Base-by-base conservation (phyloP, 306 rosid genomes). In the Glycyrrhiza uralensis region DNA sequence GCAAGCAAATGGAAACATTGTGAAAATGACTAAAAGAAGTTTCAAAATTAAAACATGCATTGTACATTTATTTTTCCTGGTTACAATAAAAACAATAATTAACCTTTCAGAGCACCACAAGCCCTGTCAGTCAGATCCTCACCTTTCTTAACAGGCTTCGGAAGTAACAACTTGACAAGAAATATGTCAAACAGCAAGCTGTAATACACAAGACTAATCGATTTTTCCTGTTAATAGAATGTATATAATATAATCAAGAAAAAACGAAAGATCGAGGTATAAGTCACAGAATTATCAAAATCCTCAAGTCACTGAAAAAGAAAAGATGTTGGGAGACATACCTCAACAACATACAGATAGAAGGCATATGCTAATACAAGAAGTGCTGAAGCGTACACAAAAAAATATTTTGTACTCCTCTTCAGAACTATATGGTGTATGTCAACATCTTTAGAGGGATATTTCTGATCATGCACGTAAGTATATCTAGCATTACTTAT, bases 101-200 rank as follows among this genome's bases (percentile, higher is more conserved):
- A 78, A 35, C 41, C 52, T 10, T 47, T 61, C 64, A 72, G 30
- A 66, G 22, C 54, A 63, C 56, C 41, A 72, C 22, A 80, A 47
- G 46, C 50, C 76, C 39, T 38, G 19, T 72, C 15, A 61, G 50
- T 50, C 13, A 24, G 62, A 54, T 73, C 36, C 85, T 76, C 80
- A 89, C 97, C 97, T 90, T 87, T 90, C 75, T 46, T 68, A 80
- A 93, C 80, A 54, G 87, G 59, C 76, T 81, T 89, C 60, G 74
- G 50, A 77, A 89, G 86, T 42, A 91, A 64, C 70, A 79, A 71
- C 86, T 87, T 89, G 75, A 82, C 85, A 74, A 87, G 76, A 74
- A 85, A 55, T 65, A 84, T 73, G 82, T 59, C 73, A 62, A 90
- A 86, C 68, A 89, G 76, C 63, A 81, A 52, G 83, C 86, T 69